Evolutionary conservation across 345 rosid genomes (phyloP).

Genomic region (Physaria fendleri): DNA sequence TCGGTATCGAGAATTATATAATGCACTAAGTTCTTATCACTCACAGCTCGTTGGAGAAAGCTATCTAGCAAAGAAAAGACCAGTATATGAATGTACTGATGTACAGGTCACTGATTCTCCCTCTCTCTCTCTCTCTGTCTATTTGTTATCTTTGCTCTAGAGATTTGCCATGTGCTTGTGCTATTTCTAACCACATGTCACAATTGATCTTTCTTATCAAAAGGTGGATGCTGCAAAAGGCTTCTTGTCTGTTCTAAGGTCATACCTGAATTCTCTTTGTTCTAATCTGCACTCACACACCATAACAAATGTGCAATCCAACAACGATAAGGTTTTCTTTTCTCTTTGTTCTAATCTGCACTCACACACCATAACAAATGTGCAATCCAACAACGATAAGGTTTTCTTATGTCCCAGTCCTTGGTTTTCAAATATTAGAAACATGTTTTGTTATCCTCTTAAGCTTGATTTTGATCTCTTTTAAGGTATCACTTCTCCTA

Average conservation of each 20-base stretch:
- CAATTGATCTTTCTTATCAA: conserved; percentile 1
- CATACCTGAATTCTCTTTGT: conserved; percentile 79
- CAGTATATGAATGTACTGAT: conserved; percentile 76
- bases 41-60: conserved; percentile 92
- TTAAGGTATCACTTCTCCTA: conserved; percentile 78
- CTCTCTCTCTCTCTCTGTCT: conserved; percentile 11
- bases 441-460: neutral
- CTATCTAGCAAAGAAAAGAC: conserved; percentile 79
- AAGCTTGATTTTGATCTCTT: conserved; percentile 6
- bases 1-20: conserved; percentile 58
- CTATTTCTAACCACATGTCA: neutral
- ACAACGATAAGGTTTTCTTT: conserved; percentile 78
- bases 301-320: conserved; percentile 94
- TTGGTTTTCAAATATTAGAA: neutral
- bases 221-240: conserved; percentile 90
- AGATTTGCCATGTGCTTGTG: neutral
- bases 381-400: conserved; percentile 95
- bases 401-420: conserved; percentile 31
- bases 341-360: conserved; percentile 84
- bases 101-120: conserved; percentile 53
- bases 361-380: conserved; percentile 93
- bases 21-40: conserved; percentile 65
- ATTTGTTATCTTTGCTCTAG: neutral
- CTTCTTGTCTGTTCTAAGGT: conserved; percentile 60
- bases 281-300: conserved; percentile 89